Percentiles rank a stretch among this genome's conserved stretches.
Conservation (phyloP, 1,284 basidiomycete genomes). For the Cryptococcus sp. region DNA sequence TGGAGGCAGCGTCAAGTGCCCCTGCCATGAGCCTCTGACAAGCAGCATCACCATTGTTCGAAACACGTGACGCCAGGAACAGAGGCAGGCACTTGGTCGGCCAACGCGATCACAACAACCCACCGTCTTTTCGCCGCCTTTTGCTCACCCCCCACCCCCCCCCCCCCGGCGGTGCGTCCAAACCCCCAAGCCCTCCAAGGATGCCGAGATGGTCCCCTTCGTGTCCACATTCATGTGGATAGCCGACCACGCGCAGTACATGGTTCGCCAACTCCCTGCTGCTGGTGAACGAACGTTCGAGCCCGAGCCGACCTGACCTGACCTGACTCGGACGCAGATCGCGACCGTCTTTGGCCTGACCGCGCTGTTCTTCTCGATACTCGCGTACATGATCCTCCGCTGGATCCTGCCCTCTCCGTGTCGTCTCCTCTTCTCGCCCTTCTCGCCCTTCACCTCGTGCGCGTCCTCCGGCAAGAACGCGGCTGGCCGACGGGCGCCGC, state of each 20-base stretch:
- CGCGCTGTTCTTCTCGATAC: conserved; percentile 6
- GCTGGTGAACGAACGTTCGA: neutral
- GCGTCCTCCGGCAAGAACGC: neutral
- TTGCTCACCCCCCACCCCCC: no score
- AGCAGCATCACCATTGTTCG: no score
- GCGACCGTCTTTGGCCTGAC: conserved; percentile 4
- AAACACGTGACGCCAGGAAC: no score
- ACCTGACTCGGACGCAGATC: neutral
- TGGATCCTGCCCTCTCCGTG: conserved; percentile 4
- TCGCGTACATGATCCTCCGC: conserved; percentile 9
- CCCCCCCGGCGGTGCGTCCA: no score
- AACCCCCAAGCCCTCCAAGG: neutral
- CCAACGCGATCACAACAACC: no score
- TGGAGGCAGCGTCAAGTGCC: no score
- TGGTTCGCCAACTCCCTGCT: neutral
- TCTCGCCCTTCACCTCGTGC: neutral
- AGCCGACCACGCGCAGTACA: neutral
- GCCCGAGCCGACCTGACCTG: no score
- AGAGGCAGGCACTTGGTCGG: no score
- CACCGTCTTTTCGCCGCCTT: no score
- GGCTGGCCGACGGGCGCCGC: neutral
- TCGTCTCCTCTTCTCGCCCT: neutral
- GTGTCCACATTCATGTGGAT: neutral
- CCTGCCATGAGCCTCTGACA: no score
- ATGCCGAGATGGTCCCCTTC: neutral